Evolutionary conservation across 2,329 filamentous ascomycete species (phyloP).

Genomic region (Neofusicoccum sp.): DNA sequence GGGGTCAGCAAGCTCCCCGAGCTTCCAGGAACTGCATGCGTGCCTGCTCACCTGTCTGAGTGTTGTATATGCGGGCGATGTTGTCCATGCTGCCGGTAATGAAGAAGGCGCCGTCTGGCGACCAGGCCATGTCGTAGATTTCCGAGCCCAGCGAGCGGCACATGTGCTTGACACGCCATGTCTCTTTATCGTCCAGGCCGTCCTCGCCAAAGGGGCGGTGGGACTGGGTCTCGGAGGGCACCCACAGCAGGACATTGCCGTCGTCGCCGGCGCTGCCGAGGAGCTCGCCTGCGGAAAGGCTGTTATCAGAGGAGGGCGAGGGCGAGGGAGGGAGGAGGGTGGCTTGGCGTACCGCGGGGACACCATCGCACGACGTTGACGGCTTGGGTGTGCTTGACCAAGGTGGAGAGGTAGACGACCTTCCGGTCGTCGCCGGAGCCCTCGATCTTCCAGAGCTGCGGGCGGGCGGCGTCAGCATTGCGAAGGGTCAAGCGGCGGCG

Average conservation of each 20-base stretch:
- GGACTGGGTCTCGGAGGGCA: conserved; percentile 74
- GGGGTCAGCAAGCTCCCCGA: conserved; percentile 74
- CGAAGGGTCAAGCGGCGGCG: background rate
- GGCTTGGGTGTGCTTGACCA: conserved; percentile 91
- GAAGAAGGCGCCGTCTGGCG: conserved; percentile 92
- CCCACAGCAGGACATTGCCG: conserved; percentile 95
- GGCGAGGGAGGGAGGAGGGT: conserved; percentile 22
- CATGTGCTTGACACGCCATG: conserved; percentile 97
- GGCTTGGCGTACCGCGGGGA: conserved; percentile 69
- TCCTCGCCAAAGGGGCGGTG: conserved; percentile 75
- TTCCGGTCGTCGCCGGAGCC: conserved; percentile 79
- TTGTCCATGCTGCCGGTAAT: conserved; percentile 99
- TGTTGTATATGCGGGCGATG: conserved; percentile 93
- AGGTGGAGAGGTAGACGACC: conserved; percentile 86
- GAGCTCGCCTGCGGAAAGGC: conserved; percentile 68
- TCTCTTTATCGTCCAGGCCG: conserved; percentile 87
- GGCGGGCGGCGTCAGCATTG: conserved; percentile 29
- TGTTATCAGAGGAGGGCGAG: conserved; percentile 23
- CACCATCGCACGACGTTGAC: conserved; percentile 98
- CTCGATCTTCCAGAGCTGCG: conserved; percentile 87
- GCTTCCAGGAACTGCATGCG: conserved; percentile 64
- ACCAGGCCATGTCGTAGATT: conserved; percentile 98
- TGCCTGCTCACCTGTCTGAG: conserved; percentile 69
- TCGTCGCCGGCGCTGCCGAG: conserved; percentile 95
- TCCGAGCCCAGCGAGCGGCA: conserved; percentile 91